Evolutionary conservation across 1,139 yeast species (phyloP).

Genomic region (Hemisphaericaspora xylofermentans): DNA sequence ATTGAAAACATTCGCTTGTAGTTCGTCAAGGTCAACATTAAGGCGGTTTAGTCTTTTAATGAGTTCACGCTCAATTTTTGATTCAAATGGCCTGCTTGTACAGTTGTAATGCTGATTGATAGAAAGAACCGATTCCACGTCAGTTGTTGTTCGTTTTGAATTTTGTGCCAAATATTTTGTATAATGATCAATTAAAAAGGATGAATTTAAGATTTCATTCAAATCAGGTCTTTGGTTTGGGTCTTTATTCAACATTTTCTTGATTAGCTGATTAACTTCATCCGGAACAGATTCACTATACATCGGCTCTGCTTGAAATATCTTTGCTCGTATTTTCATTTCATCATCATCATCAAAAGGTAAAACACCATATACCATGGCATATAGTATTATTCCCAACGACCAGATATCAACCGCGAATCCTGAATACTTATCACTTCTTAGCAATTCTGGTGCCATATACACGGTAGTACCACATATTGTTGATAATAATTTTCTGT

Average conservation of each 20-base stretch:
- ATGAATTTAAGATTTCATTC: constrained; percentile 59
- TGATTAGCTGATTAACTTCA: constrained; percentile 51
- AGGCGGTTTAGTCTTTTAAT: constrained; percentile 62
- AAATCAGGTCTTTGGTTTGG: constrained; percentile 63
- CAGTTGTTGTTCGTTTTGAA: constrained; percentile 17
- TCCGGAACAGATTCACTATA: constrained; percentile 46
- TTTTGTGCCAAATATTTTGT: constrained; percentile 24
- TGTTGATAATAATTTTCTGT: constrained; percentile 64
- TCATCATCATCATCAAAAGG: constrained; percentile 91
- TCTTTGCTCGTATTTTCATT: constrained; percentile 55
- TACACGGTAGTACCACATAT: constrained; percentile 94
- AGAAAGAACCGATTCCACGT: constrained; percentile 40
- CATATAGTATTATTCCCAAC: constrained; percentile 87
- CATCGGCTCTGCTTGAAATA: constrained; percentile 64
- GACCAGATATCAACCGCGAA: constrained; percentile 90
- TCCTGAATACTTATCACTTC: constrained; percentile 72
- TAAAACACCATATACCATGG: constrained; percentile 82
- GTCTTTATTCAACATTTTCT: constrained; percentile 60
- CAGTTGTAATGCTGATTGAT: constrained; percentile 42
- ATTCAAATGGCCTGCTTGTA: constrained; percentile 46
- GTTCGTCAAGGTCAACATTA: constrained; percentile 63
- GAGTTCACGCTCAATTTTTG: constrained; percentile 64
- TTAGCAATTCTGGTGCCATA: constrained; percentile 92
- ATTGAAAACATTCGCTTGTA: constrained; percentile 60
- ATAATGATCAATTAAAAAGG: constrained; percentile 52